Evolutionary conservation across 2,329 filamentous ascomycete genomes (phyloP).

Genomic region (Clarireedia sp.): DNA sequence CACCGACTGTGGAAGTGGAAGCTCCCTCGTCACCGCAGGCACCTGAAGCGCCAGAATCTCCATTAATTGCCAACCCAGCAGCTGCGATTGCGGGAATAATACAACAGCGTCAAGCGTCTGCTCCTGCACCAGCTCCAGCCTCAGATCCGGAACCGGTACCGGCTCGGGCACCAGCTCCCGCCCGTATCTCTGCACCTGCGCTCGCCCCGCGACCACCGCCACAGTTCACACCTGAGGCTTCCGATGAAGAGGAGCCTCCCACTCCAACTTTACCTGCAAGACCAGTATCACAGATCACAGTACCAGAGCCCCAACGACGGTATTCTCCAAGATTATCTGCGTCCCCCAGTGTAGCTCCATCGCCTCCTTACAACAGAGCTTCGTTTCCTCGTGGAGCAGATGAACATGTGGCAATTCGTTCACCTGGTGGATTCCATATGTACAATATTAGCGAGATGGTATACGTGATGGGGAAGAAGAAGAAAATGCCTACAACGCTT

Average conservation of each 20-base stretch:
- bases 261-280: constrained; percentile 56
- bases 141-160: too few relatives aligned
- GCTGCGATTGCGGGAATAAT: constrained; percentile 49
- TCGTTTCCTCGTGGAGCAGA: constrained; percentile 38
- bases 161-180: too few relatives aligned
- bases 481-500: constrained; percentile 96
- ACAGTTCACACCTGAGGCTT: constrained; percentile 59
- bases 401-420: constrained; percentile 35
- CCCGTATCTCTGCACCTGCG: constrained; percentile 15
- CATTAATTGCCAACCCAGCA: constrained; percentile 23
- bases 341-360: constrained; percentile 34
- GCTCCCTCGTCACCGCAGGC: constrained; percentile 21
- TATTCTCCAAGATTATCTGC: constrained; percentile 33
- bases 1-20: constrained; percentile 23
- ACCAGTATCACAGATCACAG: constrained; percentile 32
- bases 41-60: constrained; percentile 16
- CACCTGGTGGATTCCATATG: constrained; percentile 79
- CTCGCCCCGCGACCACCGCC: constrained; percentile 35
- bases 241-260: constrained; percentile 54
- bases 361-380: constrained; percentile 46
- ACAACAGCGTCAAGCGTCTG: constrained; percentile 25
- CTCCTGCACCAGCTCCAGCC: constrained; percentile 33
- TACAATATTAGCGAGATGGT: constrained; percentile 96
- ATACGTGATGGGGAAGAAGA: constrained; percentile 91
- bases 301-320: constrained; percentile 18